Evolutionary conservation across 352 stramenopile genomes (phyloP), one percentile per base, ranked within the genome.

Genomic region (Globisporangium barbulae): DNA sequence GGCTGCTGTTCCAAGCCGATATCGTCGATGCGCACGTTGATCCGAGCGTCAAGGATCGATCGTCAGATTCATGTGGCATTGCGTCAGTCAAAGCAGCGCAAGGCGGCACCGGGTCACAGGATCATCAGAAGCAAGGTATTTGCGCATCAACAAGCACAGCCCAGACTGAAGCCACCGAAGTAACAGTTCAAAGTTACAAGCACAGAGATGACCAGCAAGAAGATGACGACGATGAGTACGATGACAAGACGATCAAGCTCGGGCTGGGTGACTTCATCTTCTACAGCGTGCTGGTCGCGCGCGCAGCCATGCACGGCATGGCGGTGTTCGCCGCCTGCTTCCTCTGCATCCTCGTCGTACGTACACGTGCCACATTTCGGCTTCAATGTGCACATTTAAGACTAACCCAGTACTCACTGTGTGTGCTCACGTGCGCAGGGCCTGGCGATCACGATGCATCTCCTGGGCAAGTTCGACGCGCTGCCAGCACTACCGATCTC

Each of bases 221-320:
- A 10, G 8, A 69, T 10, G 28, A 64, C 19, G 64, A 74, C 21
- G 67, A 69, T 8, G 63, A 77, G 5, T 13, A 41, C 35, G 55
- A 77, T 30, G 70, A 83, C 65, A 87, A 86, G 58, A 88, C 78
- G 4, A 97, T 98, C 70, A 89, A 97, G 57, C 76, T 98, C 8
- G 93, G 93, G 0, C 73, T 98, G 10, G 96, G 97, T 0, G 97
- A 99, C 77, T 99, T 99, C 70, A 98, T 99, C 49, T 99, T 99
- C 71, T 99, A 99, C 76, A 98, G 84, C 53, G 89, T 99, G 0
- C 78, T 99, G 37, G 93, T 98, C 31, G 93, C 93, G 7, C 96
- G 97, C 41, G 97, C 96, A 10, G 94, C 93, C 9, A 75, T 94
- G 63, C 90, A 97, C 58, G 93, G 93, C 52, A 98, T 99, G 60